Evolutionary conservation across 306 rosid genomes (phyloP).

Genomic region (Glycine tomentella): DNA sequence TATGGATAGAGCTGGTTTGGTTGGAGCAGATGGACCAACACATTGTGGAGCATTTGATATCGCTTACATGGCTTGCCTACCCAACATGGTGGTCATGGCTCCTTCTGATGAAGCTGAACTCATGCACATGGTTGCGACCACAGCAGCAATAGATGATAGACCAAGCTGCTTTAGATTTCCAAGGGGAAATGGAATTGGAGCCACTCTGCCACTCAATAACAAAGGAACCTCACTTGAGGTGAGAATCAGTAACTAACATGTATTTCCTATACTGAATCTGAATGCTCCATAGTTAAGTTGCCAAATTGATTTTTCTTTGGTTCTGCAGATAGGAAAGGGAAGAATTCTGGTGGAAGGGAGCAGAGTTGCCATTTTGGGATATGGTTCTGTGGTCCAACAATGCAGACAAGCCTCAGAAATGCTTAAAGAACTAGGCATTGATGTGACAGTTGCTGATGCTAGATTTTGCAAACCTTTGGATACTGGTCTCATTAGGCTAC

Average conservation of each 20-base stretch:
- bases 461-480: no score
- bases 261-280: not conserved
- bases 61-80: slow-evolving; percentile 94
- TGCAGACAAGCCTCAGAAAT: slow-evolving; percentile 77
- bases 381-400: slow-evolving; percentile 78
- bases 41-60: slow-evolving; percentile 97
- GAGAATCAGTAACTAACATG: slow-evolving; percentile 37
- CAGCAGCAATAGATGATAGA: slow-evolving; percentile 66
- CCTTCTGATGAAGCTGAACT: slow-evolving; percentile 95
- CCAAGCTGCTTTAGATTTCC: slow-evolving; percentile 78
- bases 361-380: slow-evolving; percentile 82
- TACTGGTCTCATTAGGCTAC: no score
- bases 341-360: slow-evolving; percentile 74
- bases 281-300: not conserved
- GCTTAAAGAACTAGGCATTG: no score
- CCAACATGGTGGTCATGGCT: slow-evolving; percentile 98
- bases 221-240: slow-evolving; percentile 90
- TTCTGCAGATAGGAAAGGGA: slow-evolving; percentile 83
- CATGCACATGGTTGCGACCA: slow-evolving; percentile 96
- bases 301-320: slow-evolving; percentile 2
- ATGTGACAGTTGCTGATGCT: no score
- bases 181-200: slow-evolving; percentile 90
- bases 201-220: slow-evolving; percentile 61
- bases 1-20: slow-evolving; percentile 91
- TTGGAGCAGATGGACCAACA: slow-evolving; percentile 97